phyloP scores from a whole-genome alignment of 805 yeast genomes.

The Candida morakotiae region DNA sequence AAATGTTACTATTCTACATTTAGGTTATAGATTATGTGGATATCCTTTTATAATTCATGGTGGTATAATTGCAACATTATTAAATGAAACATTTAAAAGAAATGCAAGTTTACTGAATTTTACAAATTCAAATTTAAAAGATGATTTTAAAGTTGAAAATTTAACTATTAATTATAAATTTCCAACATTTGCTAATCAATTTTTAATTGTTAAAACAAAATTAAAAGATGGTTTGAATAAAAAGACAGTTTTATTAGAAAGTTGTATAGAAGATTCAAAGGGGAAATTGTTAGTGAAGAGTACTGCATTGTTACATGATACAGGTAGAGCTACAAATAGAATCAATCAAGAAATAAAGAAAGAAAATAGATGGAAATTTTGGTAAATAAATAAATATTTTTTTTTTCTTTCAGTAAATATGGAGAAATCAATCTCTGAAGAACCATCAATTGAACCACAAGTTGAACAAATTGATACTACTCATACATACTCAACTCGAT shows the following conservation, averaged over 20 bases:
- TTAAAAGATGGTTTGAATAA: slow-evolving; percentile 26
- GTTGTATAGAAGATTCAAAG: slow-evolving; percentile 48
- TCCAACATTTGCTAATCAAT: slow-evolving; percentile 79
- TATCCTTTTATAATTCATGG: slow-evolving; percentile 89
- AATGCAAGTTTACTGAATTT: slow-evolving; percentile 39
- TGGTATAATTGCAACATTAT: slow-evolving; percentile 75
- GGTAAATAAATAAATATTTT: background rate
- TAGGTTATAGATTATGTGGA: slow-evolving; percentile 78
- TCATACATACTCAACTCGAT: slow-evolving; percentile 21
- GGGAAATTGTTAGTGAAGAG: slow-evolving; percentile 59
- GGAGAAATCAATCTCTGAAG: slow-evolving; percentile 8
- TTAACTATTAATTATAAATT: slow-evolving; percentile 52
- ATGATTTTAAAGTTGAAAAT: slow-evolving; percentile 45
- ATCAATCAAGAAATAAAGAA: slow-evolving; percentile 6
- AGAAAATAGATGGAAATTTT: background rate
- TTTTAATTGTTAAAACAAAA: slow-evolving; percentile 58
- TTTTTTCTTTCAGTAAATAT: background rate
- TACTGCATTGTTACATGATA: slow-evolving; percentile 42
- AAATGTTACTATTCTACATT: slow-evolving; percentile 64
- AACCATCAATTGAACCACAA: slow-evolving; percentile 16
- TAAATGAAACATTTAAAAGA: slow-evolving; percentile 72
- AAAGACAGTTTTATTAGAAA: slow-evolving; percentile 40
- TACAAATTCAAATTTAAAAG: slow-evolving; percentile 33
- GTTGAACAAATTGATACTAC: slow-evolving; percentile 11
- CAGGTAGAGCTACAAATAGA: slow-evolving; percentile 25